Percentiles rank a stretch among this genome's conserved stretches.
Conservation (phyloP, 2,329 filamentous ascomycete genomes). For the Hypoxylon sp. region DNA sequence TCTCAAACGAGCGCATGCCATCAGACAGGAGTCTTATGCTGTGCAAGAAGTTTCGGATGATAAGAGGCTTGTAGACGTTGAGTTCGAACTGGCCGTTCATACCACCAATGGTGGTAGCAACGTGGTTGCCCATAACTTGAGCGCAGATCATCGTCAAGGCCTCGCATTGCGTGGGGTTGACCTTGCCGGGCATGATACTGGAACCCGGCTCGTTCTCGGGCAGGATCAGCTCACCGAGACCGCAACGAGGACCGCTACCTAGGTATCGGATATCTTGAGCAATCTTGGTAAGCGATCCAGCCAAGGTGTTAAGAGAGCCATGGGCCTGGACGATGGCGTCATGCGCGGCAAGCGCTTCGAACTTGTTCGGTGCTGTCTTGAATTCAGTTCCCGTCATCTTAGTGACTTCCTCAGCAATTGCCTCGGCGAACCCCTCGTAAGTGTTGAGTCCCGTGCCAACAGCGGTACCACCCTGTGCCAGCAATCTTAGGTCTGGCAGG, state of each 20-base stretch:
- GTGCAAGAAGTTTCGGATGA: slow-evolving; percentile 96
- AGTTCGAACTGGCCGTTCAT: slow-evolving; percentile 99
- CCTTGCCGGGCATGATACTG: slow-evolving; percentile 99
- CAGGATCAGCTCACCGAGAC: slow-evolving; percentile 91
- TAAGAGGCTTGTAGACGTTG: slow-evolving; percentile 98
- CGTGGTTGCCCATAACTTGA: slow-evolving; percentile 98
- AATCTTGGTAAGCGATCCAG: slow-evolving; percentile 94
- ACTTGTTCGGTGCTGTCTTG: slow-evolving; percentile 98
- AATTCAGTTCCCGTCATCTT: slow-evolving; percentile 95
- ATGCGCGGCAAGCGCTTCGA: slow-evolving; percentile 95
- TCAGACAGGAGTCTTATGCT: slow-evolving; percentile 90
- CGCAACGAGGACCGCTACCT: slow-evolving; percentile 94
- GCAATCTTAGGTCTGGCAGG: slow-evolving; percentile 85
- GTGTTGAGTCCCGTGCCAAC: slow-evolving; percentile 99
- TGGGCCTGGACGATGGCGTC: slow-evolving; percentile 96
- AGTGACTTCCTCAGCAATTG: slow-evolving; percentile 89
- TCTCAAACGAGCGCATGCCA: slow-evolving; percentile 94
- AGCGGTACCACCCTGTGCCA: slow-evolving; percentile 96
- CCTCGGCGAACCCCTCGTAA: slow-evolving; percentile 94
- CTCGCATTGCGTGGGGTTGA: slow-evolving; percentile 99
- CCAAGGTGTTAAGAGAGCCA: slow-evolving; percentile 93
- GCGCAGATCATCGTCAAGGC: slow-evolving; percentile 97
- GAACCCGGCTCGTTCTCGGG: slow-evolving; percentile 98
- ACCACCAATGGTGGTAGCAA: slow-evolving; percentile 91
- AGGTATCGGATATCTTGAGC: slow-evolving; percentile 98